These are phyloP conservation scores for Ogataea methylovora DNA, from an alignment of 805 yeast genomes.

Conservation along the genomic window DNA sequence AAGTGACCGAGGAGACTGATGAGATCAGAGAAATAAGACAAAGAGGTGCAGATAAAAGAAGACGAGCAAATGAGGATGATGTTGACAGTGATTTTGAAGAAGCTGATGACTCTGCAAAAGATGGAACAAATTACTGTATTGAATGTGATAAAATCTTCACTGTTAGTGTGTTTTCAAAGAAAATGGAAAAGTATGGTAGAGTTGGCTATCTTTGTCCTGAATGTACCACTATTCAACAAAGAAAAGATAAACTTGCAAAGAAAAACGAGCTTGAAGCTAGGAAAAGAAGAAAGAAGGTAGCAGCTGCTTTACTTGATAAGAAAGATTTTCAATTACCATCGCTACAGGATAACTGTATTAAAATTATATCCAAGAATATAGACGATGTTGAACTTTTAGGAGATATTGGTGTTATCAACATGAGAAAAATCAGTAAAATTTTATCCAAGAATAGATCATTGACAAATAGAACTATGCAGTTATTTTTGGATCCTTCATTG, in stretches of 20 bases:
- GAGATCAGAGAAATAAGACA: slow-evolving; percentile 12
- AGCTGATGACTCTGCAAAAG: slow-evolving; percentile 32
- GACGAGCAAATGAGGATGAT: slow-evolving; percentile 26
- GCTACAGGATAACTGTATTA: slow-evolving; percentile 77
- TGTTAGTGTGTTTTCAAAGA: slow-evolving; percentile 60
- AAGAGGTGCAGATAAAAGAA: slow-evolving; percentile 24
- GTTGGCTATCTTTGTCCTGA: slow-evolving; percentile 63
- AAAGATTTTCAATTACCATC: slow-evolving; percentile 56
- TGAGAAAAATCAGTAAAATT: slow-evolving; percentile 67
- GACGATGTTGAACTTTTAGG: slow-evolving; percentile 77
- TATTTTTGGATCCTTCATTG: slow-evolving; percentile 61
- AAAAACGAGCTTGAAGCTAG: slow-evolving; percentile 57
- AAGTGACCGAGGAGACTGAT: slow-evolving; percentile 27
- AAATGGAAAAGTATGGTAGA: slow-evolving; percentile 33
- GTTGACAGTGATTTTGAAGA: slow-evolving; percentile 27
- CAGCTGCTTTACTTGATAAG: slow-evolving; percentile 76
- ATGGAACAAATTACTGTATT: slow-evolving; percentile 45
- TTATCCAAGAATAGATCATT: slow-evolving; percentile 77
- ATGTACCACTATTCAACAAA: slow-evolving; percentile 40
- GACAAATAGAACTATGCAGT: slow-evolving; percentile 58
- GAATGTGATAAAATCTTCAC: slow-evolving; percentile 54
- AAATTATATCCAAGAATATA: slow-evolving; percentile 56
- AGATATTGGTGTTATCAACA: slow-evolving; percentile 70
- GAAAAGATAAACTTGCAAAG: slow-evolving; percentile 36
- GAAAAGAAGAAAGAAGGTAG: slow-evolving; percentile 68